These are phyloP conservation scores for Oenanthe javanica DNA, from an alignment of 140 eudicot species.

Conservation along the genomic window DNA sequence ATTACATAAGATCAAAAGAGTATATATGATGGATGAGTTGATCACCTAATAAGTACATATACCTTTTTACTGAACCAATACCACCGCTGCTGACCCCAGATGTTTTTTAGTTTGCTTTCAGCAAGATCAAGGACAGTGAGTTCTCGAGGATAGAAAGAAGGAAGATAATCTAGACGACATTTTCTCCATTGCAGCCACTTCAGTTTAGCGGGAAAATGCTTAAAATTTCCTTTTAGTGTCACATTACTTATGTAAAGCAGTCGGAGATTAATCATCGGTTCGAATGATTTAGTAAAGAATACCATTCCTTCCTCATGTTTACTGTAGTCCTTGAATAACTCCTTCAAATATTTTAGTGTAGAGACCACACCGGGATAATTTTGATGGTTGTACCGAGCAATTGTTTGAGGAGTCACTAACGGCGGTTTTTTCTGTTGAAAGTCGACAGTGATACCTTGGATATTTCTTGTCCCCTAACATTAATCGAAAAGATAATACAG, in stretches of 20 bases:
- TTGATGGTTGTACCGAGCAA: not conserved
- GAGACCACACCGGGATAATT: constrained; percentile 12
- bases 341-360: constrained; percentile 12
- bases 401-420: not conserved
- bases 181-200: constrained; percentile 40
- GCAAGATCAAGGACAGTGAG: constrained; percentile 40
- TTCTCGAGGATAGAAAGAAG: constrained; percentile 18
- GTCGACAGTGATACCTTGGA: constrained; percentile 26
- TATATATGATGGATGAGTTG: not conserved
- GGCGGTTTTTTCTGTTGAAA: not conserved
- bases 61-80: constrained; percentile 25
- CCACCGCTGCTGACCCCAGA: constrained; percentile 23
- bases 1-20: not conserved
- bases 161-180: constrained; percentile 22
- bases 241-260: constrained; percentile 24
- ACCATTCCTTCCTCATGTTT: constrained; percentile 2
- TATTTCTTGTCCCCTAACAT: constrained; percentile 24
- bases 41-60: not conserved
- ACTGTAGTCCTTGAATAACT: constrained; percentile 4
- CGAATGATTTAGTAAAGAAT: constrained; percentile 18
- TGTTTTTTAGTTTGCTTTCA: constrained; percentile 24
- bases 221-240: constrained; percentile 24
- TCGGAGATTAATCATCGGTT: constrained; percentile 22
- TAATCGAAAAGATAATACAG: not conserved
- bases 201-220: constrained; percentile 20